A percentile compares a stretch with the other conserved stretches of the same genome.
Conservation (phyloP, 2,329 filamentous ascomycete genomes). For the Fusarium citri region DNA sequence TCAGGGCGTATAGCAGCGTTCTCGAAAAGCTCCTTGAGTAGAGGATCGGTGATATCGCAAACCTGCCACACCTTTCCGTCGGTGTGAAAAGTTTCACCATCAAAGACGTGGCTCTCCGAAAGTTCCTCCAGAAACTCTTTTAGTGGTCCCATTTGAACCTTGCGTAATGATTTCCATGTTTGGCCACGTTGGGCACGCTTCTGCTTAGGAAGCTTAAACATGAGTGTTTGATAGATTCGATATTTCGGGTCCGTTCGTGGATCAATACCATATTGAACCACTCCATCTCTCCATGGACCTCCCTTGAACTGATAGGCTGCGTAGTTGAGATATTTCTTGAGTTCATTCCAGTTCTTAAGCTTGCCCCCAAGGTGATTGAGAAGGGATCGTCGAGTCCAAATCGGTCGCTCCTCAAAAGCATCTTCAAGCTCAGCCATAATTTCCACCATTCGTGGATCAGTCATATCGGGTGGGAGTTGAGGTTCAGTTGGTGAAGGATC, state of each 20-base stretch:
- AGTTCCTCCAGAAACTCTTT: conserved; percentile 55
- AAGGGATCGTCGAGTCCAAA: conserved; percentile 87
- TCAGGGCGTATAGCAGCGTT: conserved; percentile 67
- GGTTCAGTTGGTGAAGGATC: conserved; percentile 74
- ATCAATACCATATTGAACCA: conserved; percentile 88
- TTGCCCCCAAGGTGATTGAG: conserved; percentile 74
- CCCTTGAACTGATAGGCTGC: conserved; percentile 92
- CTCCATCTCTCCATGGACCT: conserved; percentile 90
- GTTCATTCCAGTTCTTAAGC: conserved; percentile 64
- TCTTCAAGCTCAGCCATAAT: conserved; percentile 72
- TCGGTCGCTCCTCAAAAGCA: conserved; percentile 78
- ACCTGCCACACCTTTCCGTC: conserved; percentile 96
- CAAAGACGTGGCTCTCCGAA: conserved; percentile 78
- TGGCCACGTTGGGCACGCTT: conserved; percentile 59
- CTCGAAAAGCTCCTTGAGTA: conserved; percentile 74
- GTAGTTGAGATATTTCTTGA: conserved; percentile 84
- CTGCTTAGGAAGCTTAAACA: conserved; percentile 78
- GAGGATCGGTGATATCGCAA: conserved; percentile 88
- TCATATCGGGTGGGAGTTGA: conserved; percentile 66
- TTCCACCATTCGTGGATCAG: conserved; percentile 70
- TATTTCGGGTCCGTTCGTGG: conserved; percentile 81
- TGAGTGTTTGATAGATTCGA: conserved; percentile 87
- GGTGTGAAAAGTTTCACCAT: conserved; percentile 77
- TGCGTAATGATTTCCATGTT: conserved; percentile 63
- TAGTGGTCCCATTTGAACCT: conserved; percentile 53